Conservation (phyloP, 352 stramenopile genomes). For the Phytophthora multivora region DNA sequence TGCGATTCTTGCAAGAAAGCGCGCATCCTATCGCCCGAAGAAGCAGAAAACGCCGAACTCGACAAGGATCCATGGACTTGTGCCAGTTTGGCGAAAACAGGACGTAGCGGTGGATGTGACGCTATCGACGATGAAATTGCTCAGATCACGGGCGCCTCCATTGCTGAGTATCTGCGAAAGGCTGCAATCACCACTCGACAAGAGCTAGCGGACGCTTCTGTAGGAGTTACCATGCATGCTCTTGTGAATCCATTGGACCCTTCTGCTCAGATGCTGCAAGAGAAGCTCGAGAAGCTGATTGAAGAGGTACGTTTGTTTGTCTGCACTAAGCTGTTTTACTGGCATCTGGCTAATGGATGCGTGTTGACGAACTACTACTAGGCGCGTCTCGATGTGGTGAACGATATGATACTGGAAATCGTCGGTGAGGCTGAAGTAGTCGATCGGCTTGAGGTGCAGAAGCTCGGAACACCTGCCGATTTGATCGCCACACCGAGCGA, state of each 20-base stretch:
- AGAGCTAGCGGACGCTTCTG: constrained; percentile 59
- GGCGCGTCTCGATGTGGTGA: constrained; percentile 78
- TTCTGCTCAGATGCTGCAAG: constrained; percentile 43
- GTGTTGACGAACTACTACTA: constrained; percentile 24
- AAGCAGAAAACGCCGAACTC: constrained; percentile 37
- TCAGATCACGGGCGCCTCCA: constrained; percentile 54
- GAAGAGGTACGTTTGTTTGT: constrained; percentile 45
- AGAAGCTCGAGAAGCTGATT: constrained; percentile 59
- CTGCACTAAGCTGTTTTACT: not conserved
- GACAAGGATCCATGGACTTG: constrained; percentile 67
- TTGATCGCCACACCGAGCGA: constrained; percentile 70
- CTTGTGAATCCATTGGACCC: constrained; percentile 45
- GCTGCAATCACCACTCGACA: constrained; percentile 54
- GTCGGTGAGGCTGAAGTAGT: constrained; percentile 54
- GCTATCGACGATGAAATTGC: constrained; percentile 75
- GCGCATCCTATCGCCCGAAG: constrained; percentile 61
- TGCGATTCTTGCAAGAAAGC: constrained; percentile 85
- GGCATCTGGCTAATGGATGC: not conserved
- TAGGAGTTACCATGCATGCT: constrained; percentile 29
- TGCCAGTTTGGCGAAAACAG: constrained; percentile 37
- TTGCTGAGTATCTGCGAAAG: constrained; percentile 53
- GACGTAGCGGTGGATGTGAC: constrained; percentile 48
- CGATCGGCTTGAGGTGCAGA: constrained; percentile 67
- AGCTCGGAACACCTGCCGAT: constrained; percentile 83
- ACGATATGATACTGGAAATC: constrained; percentile 80